These are phyloP conservation scores for Xylaria scruposa DNA, from an alignment of 495 filamentous ascomycete species.

Conservation along the genomic window DNA sequence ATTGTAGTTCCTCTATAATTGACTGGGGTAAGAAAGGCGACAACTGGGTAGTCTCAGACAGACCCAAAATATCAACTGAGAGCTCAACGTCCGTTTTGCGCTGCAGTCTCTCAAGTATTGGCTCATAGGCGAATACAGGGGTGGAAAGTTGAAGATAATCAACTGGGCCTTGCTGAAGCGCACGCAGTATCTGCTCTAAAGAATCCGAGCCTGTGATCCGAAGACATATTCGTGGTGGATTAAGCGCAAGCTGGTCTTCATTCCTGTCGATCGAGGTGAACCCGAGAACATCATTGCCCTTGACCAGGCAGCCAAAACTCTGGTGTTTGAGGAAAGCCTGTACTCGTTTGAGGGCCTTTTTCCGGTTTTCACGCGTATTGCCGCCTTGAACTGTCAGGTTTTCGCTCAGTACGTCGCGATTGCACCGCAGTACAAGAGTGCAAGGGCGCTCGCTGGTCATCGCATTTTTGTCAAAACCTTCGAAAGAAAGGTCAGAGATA, in stretches of 20 bases:
- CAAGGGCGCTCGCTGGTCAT: slow-evolving; percentile 42
- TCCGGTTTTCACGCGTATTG: slow-evolving; percentile 41
- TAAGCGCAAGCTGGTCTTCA: slow-evolving; percentile 54
- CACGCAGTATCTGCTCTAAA: slow-evolving; percentile 38
- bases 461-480: slow-evolving; percentile 38
- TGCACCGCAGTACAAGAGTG: slow-evolving; percentile 53
- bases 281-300: slow-evolving; percentile 58
- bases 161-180: slow-evolving; percentile 47
- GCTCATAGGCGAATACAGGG: slow-evolving; percentile 74
- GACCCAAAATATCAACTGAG: slow-evolving; percentile 32
- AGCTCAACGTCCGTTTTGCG: slow-evolving; percentile 51
- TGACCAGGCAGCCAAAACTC: slow-evolving; percentile 65
- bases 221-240: slow-evolving; percentile 59
- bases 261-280: slow-evolving; percentile 69
- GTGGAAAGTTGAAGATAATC: slow-evolving; percentile 67
- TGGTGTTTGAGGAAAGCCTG: slow-evolving; percentile 63
- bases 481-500: slow-evolving; percentile 35
- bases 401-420: slow-evolving; percentile 36
- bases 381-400: slow-evolving; percentile 42
- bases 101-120: slow-evolving; percentile 68
- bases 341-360: slow-evolving; percentile 55
- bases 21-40: slow-evolving; percentile 25
- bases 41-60: slow-evolving; percentile 26
- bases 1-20: neutral
- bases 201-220: slow-evolving; percentile 54